A percentile compares a stretch with the other conserved stretches of the same genome.
phyloP scores from a whole-genome alignment of 306 rosid species.

The Psophocarpus tetragonolobus region DNA sequence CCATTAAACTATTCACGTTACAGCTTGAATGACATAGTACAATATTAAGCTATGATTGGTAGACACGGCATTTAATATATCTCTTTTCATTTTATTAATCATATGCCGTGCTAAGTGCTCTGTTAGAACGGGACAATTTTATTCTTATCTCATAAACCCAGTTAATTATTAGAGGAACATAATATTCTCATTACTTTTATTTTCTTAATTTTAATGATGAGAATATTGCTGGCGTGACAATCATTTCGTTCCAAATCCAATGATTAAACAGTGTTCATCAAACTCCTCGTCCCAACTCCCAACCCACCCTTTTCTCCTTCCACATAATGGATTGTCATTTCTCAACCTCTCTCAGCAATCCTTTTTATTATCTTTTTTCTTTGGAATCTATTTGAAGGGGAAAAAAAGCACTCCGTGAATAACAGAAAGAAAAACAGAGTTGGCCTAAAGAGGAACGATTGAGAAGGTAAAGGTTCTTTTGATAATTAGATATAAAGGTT shows the following conservation, averaged over 20 bases:
- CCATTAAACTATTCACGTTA: conserved; percentile 22
- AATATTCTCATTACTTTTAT: not conserved
- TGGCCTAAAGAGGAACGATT: not conserved
- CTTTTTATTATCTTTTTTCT: not conserved
- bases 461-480: not conserved
- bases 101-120: not conserved
- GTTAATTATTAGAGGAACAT: conserved; percentile 18
- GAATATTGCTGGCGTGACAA: conserved; percentile 32
- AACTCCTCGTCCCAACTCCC: conserved; percentile 10
- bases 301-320: conserved; percentile 15
- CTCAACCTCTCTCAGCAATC: not conserved
- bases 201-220: conserved; percentile 6
- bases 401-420: not conserved
- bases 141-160: not conserved
- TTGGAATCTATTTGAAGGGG: not conserved
- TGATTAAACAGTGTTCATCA: conserved; percentile 38
- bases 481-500: not conserved
- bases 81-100: conserved; percentile 17
- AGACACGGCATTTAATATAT: not conserved
- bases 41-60: conserved; percentile 2
- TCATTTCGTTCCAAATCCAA: conserved; percentile 34
- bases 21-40: conserved; percentile 22
- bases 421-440: not conserved
- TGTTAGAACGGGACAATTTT: not conserved
- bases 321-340: not conserved